Conservation (phyloP, 176 grass and related monocot genomes). For the Carex littledalei region DNA sequence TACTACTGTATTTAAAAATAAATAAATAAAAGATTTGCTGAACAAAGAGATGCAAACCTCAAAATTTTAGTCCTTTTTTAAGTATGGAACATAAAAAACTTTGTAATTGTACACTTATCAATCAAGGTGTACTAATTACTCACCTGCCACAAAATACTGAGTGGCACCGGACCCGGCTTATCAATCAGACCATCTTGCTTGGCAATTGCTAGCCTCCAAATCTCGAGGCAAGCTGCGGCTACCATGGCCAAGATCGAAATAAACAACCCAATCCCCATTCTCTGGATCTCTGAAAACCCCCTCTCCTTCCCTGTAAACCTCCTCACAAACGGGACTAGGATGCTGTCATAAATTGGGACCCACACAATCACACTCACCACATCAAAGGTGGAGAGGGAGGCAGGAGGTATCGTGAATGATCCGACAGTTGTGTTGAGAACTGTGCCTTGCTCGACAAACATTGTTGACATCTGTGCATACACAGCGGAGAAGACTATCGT, state of each 20-base stretch:
- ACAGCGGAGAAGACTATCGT: slow-evolving; percentile 78
- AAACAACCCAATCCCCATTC: slow-evolving; percentile 80
- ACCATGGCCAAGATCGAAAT: slow-evolving; percentile 75
- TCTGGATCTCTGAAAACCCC: slow-evolving; percentile 67
- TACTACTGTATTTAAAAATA: background rate
- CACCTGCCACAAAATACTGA: slow-evolving; percentile 79
- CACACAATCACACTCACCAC: slow-evolving; percentile 70
- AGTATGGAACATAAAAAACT: background rate
- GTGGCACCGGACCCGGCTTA: slow-evolving; percentile 49
- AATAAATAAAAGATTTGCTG: too few species aligned
- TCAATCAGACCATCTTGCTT: slow-evolving; percentile 44
- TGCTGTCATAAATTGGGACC: slow-evolving; percentile 60
- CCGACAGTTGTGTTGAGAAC: slow-evolving; percentile 60
- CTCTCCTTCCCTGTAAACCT: slow-evolving; percentile 75
- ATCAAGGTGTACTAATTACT: background rate
- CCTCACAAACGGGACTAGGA: slow-evolving; percentile 63
- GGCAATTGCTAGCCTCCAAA: slow-evolving; percentile 50
- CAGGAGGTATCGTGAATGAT: slow-evolving; percentile 76
- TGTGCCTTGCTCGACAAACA: slow-evolving; percentile 95
- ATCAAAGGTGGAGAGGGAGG: slow-evolving; percentile 79
- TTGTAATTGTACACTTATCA: background rate
- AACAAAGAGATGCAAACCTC: background rate
- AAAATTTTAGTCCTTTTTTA: background rate
- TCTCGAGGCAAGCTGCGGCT: slow-evolving; percentile 58
- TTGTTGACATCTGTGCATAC: slow-evolving; percentile 74